Evolutionary conservation across 163 green algal genomes (phyloP).

Genomic region (Prototheca wickerhamii): DNA sequence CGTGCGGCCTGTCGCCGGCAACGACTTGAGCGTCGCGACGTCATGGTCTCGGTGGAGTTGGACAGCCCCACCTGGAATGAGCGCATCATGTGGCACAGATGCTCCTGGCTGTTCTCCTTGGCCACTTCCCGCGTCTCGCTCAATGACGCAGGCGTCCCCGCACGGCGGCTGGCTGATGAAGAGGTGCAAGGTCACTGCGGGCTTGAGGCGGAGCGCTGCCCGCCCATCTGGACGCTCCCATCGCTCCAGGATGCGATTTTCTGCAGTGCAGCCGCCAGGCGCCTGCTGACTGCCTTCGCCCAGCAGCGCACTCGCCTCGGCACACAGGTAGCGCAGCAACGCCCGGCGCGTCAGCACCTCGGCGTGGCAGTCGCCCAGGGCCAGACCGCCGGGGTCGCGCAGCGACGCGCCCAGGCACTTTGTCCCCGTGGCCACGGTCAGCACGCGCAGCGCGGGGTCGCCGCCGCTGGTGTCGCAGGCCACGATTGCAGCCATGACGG

Average conservation of each 20-base stretch:
- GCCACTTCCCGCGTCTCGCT: no score
- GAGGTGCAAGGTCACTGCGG: conserved; percentile 60
- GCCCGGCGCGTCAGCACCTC: conserved; percentile 62
- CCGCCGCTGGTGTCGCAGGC: background rate
- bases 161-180: conserved; percentile 74
- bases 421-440: conserved; percentile 68
- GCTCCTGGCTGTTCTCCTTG: no score
- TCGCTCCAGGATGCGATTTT: no score
- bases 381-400: conserved; percentile 23
- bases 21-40: background rate
- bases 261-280: no score
- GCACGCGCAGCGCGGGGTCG: conserved; percentile 9
- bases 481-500: conserved; percentile 54
- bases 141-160: conserved; percentile 68
- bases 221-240: no score
- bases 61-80: no score
- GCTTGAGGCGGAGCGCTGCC: conserved; percentile 32
- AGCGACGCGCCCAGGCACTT: conserved; percentile 58
- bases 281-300: no score
- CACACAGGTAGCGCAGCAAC: conserved; percentile 54
- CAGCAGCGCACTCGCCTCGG: conserved; percentile 28
- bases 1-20: background rate
- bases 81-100: no score
- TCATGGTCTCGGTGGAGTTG: no score
- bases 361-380: conserved; percentile 74